Conservation (phyloP, 345 rosid species). For the Salix suchowensis region DNA sequence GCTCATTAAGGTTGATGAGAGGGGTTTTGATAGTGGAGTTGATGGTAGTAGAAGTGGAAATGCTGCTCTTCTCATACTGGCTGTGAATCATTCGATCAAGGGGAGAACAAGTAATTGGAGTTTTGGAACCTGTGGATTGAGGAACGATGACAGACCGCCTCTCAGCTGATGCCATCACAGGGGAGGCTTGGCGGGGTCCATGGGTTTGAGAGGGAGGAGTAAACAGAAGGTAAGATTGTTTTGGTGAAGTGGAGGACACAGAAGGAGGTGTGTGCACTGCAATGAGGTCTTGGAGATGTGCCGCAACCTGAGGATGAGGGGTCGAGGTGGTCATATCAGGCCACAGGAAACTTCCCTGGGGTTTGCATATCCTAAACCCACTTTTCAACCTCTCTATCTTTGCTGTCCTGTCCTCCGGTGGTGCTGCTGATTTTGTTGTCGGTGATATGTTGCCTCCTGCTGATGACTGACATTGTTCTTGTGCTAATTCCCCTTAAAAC, state of each 20-base stretch:
- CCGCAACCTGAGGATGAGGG: constrained; percentile 28
- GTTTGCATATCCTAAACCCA: constrained; percentile 82
- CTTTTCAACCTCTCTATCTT: constrained; percentile 57
- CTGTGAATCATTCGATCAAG: constrained; percentile 2
- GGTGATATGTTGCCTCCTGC: constrained; percentile 14
- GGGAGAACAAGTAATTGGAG: constrained; percentile 18
- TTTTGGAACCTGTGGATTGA: constrained; percentile 13
- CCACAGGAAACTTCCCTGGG: constrained; percentile 72
- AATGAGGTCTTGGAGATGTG: constrained; percentile 28
- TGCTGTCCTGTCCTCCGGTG: constrained; percentile 41
- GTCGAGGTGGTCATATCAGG: constrained; percentile 41
- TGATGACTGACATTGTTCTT: constrained; percentile 4
- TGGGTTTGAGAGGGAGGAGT: constrained; percentile 7
- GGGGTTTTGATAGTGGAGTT: background rate
- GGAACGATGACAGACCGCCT: constrained; percentile 24
- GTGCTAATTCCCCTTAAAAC: constrained; percentile 1
- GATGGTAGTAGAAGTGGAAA: background rate
- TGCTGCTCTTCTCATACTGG: constrained; percentile 2
- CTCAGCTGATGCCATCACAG: constrained; percentile 51
- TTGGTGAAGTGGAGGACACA: constrained; percentile 36
- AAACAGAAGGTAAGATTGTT: constrained; percentile 2
- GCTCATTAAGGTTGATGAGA: constrained; percentile 50
- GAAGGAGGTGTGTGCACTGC: constrained; percentile 39
- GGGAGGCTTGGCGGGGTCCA: constrained; percentile 23
- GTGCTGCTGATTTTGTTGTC: constrained; percentile 9